Percentiles rank a stretch among this genome's conserved stretches.
These are phyloP conservation scores for Diaporthe caulivora DNA, from an alignment of 2,329 filamentous ascomycete species.

Conservation along the genomic window DNA sequence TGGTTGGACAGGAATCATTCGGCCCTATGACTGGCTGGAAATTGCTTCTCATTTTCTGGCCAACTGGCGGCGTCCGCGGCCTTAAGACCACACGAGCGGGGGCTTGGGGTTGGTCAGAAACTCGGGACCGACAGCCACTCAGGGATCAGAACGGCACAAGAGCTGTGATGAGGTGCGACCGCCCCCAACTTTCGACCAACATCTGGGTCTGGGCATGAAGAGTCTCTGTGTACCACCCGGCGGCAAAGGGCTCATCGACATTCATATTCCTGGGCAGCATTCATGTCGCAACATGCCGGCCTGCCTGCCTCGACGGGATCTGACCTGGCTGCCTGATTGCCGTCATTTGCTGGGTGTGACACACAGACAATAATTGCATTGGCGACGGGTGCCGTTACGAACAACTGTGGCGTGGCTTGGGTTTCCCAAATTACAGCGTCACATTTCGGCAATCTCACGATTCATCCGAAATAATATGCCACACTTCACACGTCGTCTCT, in stretches of 20 bases:
- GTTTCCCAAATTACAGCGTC: slow-evolving; percentile 38
- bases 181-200: not conserved
- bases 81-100: not conserved
- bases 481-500: not conserved
- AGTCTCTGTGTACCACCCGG: not conserved
- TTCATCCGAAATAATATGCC: slow-evolving; percentile 15
- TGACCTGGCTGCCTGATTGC: not conserved
- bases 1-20: slow-evolving; percentile 31
- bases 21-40: slow-evolving; percentile 35
- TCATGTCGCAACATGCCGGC: not conserved
- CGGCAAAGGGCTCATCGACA: not conserved
- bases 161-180: slow-evolving; percentile 15
- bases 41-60: slow-evolving; percentile 37
- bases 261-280: slow-evolving; percentile 2
- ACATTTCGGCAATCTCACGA: slow-evolving; percentile 28
- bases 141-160: not conserved
- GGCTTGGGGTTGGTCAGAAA: slow-evolving; percentile 36
- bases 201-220: not conserved
- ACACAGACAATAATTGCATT: slow-evolving; percentile 14
- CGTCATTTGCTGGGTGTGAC: slow-evolving; percentile 16
- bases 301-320: not conserved
- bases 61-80: slow-evolving; percentile 32
- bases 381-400: slow-evolving; percentile 3
- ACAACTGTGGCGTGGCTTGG: not conserved
- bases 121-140: slow-evolving; percentile 20